Evolutionary conservation across 73 alveolate species (phyloP), one percentile per base, ranked within the genome.

Genomic region (Paramecium sexaurelia): DNA sequence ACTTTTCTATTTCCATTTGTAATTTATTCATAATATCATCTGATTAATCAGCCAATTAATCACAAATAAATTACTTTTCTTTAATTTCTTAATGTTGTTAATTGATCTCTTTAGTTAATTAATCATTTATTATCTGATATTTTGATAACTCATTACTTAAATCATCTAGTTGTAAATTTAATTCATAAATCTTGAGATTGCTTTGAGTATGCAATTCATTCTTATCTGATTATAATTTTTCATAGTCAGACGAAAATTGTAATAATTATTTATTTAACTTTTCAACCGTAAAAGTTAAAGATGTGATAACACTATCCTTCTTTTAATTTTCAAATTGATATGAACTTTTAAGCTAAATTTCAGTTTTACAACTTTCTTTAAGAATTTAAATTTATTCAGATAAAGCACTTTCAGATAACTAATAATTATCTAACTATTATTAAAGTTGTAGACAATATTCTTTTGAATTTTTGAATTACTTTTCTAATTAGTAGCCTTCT

Each of bases 1-100:
- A 20, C 22, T 33, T 78, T 13, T 41, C 45, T 19, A 40, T 20
- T 45, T 78, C 90, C 43, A 29, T 29, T 7, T 0, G 1, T n/a
- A 78, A 45, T 45, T 78, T 78, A 41, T 41, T 41, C 26, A 40
- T 78, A 20, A 78, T 22, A 22, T 78, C 90, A 43, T 78, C 90
- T 19, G 6, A 4, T 37, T 37, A 78, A 29, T 78, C 75, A 24
- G 90, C 90, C n/a, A 78, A 22, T 19, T 33, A 0, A 40, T 78
- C 90, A 40, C 90, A 78, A 19, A 22, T 2, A 6, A 1, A 0
- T 43, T 78, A 9, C 13, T 29, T 13, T 0, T 6, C 75, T 0
- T 0, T 22, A 17, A 22, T 0, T 9, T 78, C 43, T 40, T 20
- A 2, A 43, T 41, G 40, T n/a, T 78, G 41, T 78, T 39, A 27